These are phyloP conservation scores for Erythrobasidium hasegawianum DNA, from an alignment of 1,284 basidiomycete species.

Conservation along the genomic window DNA sequence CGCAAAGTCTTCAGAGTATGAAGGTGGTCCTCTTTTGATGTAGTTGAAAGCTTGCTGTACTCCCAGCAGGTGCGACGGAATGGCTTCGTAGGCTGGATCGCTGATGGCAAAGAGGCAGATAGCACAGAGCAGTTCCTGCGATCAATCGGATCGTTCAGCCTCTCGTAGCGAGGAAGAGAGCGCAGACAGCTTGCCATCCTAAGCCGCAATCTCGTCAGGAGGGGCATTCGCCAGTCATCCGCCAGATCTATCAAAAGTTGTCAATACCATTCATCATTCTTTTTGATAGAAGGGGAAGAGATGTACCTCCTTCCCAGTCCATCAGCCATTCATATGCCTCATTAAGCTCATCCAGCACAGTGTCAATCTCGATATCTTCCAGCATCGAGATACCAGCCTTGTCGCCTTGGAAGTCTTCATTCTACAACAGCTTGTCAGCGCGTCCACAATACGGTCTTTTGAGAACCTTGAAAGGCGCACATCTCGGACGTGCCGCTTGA, in stretches of 20 bases:
- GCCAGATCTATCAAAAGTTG: background rate
- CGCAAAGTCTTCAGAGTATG: background rate
- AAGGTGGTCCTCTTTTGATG: background rate
- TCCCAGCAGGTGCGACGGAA: conserved; percentile 7
- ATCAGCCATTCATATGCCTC: conserved; percentile 58
- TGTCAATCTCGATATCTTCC: conserved; percentile 62
- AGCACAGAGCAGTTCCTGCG: conserved; percentile 21
- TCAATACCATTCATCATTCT: background rate
- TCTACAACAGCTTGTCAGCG: conserved; percentile 51
- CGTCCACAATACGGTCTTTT: no score
- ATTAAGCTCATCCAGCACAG: conserved; percentile 61
- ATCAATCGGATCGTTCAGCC: background rate
- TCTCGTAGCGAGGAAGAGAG: background rate
- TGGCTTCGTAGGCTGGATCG: conserved; percentile 11
- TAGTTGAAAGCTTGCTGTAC: conserved; percentile 10
- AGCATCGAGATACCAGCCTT: conserved; percentile 76
- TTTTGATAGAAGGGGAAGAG: background rate
- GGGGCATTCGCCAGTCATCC: conserved; percentile 2
- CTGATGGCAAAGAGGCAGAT: conserved; percentile 22
- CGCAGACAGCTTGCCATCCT: conserved; percentile 5
- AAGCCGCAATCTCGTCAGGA: conserved; percentile 11
- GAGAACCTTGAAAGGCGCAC: no score
- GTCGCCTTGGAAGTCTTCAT: conserved; percentile 82
- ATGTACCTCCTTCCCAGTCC: conserved; percentile 14
- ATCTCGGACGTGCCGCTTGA: conserved; percentile 68